Base-by-base conservation (phyloP, 1,284 basidiomycete genomes). In the Lentinus polychrous region DNA sequence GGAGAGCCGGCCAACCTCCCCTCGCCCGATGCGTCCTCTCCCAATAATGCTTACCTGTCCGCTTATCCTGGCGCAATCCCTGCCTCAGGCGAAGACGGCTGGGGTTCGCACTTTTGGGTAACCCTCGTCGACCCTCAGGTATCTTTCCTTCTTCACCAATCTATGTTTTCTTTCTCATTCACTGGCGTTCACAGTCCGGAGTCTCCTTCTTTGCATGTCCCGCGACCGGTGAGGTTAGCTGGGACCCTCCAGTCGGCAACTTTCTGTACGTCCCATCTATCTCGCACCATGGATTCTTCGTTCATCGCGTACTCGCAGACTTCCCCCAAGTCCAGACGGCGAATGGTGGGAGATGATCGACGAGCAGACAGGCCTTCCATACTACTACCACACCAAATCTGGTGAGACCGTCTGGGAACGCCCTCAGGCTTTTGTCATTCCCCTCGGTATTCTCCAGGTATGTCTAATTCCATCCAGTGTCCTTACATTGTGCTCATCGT, bases 291-390 rank as follows among this genome's bases (percentile, higher is more conserved):
- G 8, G 33, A 23, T 33, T 12, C 5, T 8, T 3, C 32, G 12
- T 22, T 8, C 11, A 17, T 20, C 27, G 7, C 36, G 18, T 27
- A 18, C 17, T 6, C 35, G 38, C 27, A 90, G 86, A 40, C 71
- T 97, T 32, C 94, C 93, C 20, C 87, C 90, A 6, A 87, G 76
- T 52, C 74, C 79, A 2, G 82, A 88, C 31, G 94, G 94, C 41
- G 91, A 95, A 63, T 97, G 93, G 93, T 95, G 93, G 91, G 92
- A 96, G 66, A 76, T 96, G 54, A 74, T 76, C 38, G 93, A 95
- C 65, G 83, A 89, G 33, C 76, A 80, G 27, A 83, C 81, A 46
- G 85, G 86, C 33, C 71, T 93, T 49, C 83, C 88, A 11, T 97
- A 97, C 65, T 97, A 93, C 67, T 94, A 94, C 68, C 91, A 91